phyloP scores from a whole-genome alignment of 2,329 filamentous ascomycete genomes.

The Ascochyta clinopodiicola region DNA sequence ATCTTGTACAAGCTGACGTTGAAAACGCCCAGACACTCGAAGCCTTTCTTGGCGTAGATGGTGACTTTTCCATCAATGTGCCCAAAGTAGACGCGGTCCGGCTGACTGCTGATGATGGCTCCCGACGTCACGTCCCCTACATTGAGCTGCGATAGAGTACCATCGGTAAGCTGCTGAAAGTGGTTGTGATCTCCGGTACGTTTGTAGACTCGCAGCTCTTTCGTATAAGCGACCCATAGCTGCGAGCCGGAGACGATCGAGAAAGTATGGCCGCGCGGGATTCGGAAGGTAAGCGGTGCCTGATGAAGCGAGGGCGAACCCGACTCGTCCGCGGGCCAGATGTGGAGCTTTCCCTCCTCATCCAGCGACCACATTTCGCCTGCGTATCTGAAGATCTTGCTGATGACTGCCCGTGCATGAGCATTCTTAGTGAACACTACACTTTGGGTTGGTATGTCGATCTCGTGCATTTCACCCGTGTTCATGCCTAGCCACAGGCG shows the following conservation, averaged over 20 bases:
- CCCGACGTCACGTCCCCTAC: conserved; percentile 89
- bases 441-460: conserved; percentile 78
- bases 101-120: conserved; percentile 74
- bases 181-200: conserved; percentile 72
- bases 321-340: conserved; percentile 84
- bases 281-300: conserved; percentile 76
- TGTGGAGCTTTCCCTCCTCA: conserved; percentile 81
- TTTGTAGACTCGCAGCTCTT: conserved; percentile 83
- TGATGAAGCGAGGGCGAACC: conserved; percentile 76
- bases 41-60: conserved; percentile 83
- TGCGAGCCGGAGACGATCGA: conserved; percentile 85
- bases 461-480: conserved; percentile 84
- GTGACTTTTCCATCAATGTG: conserved; percentile 94
- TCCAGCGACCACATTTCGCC: conserved; percentile 95
- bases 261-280: conserved; percentile 83
- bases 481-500: conserved; percentile 91
- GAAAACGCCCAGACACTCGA: conserved; percentile 77
- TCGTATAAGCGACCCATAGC: conserved; percentile 87
- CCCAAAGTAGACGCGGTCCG: conserved; percentile 84
- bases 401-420: conserved; percentile 79
- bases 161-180: conserved; percentile 76
- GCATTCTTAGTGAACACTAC: conserved; percentile 74
- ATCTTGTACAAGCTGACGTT: conserved; percentile 96
- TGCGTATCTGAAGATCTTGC: conserved; percentile 83
- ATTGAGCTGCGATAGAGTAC: conserved; percentile 72